Percentiles rank a stretch among this genome's conserved stretches.
These are phyloP conservation scores for Kodamaea hsintzibuensis DNA, from an alignment of 805 yeast genomes.

Conservation along the genomic window DNA sequence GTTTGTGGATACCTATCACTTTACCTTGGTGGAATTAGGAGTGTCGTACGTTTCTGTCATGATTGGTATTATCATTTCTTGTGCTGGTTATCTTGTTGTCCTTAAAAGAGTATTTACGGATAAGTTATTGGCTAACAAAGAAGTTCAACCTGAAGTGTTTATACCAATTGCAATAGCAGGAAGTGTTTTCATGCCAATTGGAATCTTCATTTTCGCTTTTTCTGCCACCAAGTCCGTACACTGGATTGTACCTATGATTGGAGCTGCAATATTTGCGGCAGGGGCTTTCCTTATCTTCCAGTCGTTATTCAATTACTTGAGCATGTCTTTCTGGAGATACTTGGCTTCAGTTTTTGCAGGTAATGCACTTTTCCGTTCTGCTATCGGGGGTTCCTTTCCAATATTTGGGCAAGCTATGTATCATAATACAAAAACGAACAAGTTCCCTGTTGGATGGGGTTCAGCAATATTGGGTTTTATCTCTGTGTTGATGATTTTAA, in stretches of 20 bases:
- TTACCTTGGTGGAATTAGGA: conserved; percentile 50
- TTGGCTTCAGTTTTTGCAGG: conserved; percentile 63
- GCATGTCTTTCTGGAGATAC: conserved; percentile 48
- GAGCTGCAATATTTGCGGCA: conserved; percentile 20
- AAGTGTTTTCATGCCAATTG: conserved; percentile 21
- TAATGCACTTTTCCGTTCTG: conserved; percentile 51
- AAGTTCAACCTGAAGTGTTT: conserved; percentile 18
- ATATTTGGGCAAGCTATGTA: conserved; percentile 65
- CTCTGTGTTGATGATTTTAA: conserved; percentile 41
- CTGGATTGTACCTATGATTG: conserved; percentile 25
- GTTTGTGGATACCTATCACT: conserved; percentile 45
- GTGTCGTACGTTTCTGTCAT: conserved; percentile 47
- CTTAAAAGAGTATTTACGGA: conserved; percentile 15
- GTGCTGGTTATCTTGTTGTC: conserved; percentile 11
- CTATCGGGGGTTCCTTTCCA: conserved; percentile 61
- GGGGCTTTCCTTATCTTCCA: conserved; percentile 46
- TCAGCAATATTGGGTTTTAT: conserved; percentile 49
- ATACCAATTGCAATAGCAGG: conserved; percentile 25
- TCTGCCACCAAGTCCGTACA: conserved; percentile 18
- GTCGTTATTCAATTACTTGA: conserved; percentile 50
- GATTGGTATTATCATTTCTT: conserved; percentile 41
- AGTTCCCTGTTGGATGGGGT: conserved; percentile 64
- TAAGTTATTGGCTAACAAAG: conserved; percentile 13
- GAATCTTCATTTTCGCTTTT: conserved; percentile 24
- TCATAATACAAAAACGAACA: conserved; percentile 44